Evolutionary conservation across 441 rosid genomes (phyloP), one percentile per base, ranked within the genome.

Genomic region (Manihot esculenta): DNA sequence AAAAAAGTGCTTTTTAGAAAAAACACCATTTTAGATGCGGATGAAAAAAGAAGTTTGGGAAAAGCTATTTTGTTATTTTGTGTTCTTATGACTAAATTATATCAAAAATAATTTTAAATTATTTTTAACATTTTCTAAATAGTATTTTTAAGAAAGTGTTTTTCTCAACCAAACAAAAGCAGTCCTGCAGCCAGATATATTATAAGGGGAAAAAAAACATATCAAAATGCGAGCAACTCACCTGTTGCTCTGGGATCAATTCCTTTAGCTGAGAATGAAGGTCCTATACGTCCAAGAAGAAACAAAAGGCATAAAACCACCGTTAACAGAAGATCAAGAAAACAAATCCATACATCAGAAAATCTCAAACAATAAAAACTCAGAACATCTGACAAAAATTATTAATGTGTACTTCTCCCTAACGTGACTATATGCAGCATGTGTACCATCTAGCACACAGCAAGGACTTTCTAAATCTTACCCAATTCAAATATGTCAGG

Each of bases 181-280:
- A n/a, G 10, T 33, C 33, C 42, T 6, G 20, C 42, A 38, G 42
- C 1, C 42, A n/a, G n/a, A n/a, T n/a, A 38, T 38, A 38, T 3
- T 7, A 33, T 2, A 24, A 68, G 38, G 60, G 38, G 30, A 38
- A 45, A 38, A 23, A 35, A 20, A 48, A 21, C 58, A 47, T 12
- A 66, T 2, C 15, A 33, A 61, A 61, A 69, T 48, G 17, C 45
- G 11, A 64, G 66, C 4, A 61, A 73, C 64, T 66, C 74, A 56
- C 97, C 91, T 93, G 98, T 75, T 95, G 95, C 74, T 91, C 95
- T 0, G 99, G 99, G 77, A 95, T 93, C 81, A 93, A 72, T 78
- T 92, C 98, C 81, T 83, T 89, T 77, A 95, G 80, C 85, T 91
- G 95, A 72, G 98, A 87, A 76, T 83, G 89, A 68, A 95, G 94